Base-by-base conservation (phyloP, 495 filamentous ascomycete genomes). In the Lasiosphaeris hirsuta region DNA sequence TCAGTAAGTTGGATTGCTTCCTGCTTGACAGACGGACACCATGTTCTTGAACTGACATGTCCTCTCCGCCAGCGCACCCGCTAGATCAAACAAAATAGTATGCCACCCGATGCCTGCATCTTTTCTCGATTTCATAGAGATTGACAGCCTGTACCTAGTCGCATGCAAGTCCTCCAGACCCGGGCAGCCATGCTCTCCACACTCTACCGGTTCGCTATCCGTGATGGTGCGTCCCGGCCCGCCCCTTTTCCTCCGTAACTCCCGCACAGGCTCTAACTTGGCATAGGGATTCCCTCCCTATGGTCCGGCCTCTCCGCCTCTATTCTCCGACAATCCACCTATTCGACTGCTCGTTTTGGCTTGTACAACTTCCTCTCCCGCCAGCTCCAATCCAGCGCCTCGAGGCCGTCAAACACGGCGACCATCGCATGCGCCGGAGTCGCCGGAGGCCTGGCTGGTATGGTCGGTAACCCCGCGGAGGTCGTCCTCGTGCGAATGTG, bases 401-500 rank as follows among this genome's bases (percentile, higher is more conserved):
- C 56, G 17, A 60, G 64, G 42, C 48, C 66, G 1, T 64, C 69
- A 34, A 42, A 65, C 30, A 43, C 59, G 13, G 63, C 59, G 7
- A 73, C 72, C 4, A 64, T 73, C 8, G 54, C 45, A 0, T 72
- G 70, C 52, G 72, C 72, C 10, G 65, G 68, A 0, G 33, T 69
- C 0, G 88, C 88, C 0, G 88, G 88, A 43, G 88, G 88, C 42
- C 67, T 90, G 51, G 88, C 88, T 2, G 88, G 87, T 43, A 83
- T 90, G 81, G 75, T 90, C 45, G 88, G 88, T 46, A 92, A 90
- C 65, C 88, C 88, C 6, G 86, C 88, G 1, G 88, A 91, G 69
- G 68, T 90, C 45, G 85, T 88, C 5, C 80, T 92, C 38, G 85
- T 92, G 30, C 81, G 88, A 11, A 92, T 92, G 88, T 87, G 90